These are phyloP conservation scores for Dothistroma septosporum DNA, from an alignment of 2,329 filamentous ascomycete species.

Conservation along the genomic window DNA sequence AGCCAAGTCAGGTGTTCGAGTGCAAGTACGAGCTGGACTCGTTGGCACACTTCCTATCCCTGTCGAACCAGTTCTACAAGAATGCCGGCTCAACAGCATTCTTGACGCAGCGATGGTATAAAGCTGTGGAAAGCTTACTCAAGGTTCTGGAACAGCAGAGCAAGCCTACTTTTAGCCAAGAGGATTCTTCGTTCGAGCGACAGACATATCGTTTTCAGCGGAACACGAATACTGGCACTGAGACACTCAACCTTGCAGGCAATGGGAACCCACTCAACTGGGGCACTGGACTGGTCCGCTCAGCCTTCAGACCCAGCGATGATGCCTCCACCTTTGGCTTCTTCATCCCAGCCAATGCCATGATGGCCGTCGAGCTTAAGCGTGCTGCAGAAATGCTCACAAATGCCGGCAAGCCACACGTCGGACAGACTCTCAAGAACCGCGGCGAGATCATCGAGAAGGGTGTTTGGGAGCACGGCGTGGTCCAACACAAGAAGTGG, in stretches of 20 bases:
- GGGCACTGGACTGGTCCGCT: constrained; percentile 80
- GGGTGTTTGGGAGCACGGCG: constrained; percentile 79
- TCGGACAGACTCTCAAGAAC: constrained; percentile 48
- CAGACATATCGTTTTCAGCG: constrained; percentile 89
- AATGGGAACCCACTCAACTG: constrained; percentile 86
- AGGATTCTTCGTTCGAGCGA: constrained; percentile 58
- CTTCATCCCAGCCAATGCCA: constrained; percentile 92
- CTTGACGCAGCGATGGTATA: constrained; percentile 71
- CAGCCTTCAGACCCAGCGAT: constrained; percentile 90
- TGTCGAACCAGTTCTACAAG: constrained; percentile 81
- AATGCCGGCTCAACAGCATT: constrained; percentile 75
- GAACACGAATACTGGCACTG: constrained; percentile 74
- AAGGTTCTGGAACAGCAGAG: constrained; percentile 74
- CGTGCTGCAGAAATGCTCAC: constrained; percentile 68
- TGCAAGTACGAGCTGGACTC: constrained; percentile 99
- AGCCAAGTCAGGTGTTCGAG: constrained; percentile 82
- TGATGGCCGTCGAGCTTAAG: constrained; percentile 86
- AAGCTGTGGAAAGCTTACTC: constrained; percentile 70
- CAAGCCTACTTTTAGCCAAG: constrained; percentile 69
- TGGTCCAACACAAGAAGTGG: constrained; percentile 69
- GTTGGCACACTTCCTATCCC: constrained; percentile 80
- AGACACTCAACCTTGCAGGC: constrained; percentile 78
- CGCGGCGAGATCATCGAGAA: constrained; percentile 64
- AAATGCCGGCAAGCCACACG: constrained; percentile 52
- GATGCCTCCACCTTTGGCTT: constrained; percentile 92